Base-by-base conservation (phyloP, 2,329 filamentous ascomycete species). In the Pleomassaria siparia region DNA sequence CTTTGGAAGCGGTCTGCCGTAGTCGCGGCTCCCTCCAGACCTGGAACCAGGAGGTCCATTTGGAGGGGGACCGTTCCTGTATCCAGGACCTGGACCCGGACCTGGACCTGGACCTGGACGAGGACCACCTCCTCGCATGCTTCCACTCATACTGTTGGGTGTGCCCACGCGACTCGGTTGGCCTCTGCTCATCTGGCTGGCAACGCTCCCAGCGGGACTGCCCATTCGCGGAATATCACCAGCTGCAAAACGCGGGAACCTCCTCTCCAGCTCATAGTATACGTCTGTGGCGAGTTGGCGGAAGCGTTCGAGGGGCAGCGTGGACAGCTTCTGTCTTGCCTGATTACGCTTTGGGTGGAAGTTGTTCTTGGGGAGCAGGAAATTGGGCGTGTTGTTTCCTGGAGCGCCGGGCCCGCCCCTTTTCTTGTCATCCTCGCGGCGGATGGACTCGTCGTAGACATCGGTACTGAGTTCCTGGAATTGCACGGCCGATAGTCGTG, bases 341-440 rank as follows among this genome's bases (percentile, higher is more conserved):
- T 97, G 91, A 67, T 99, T 99, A 54, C 94, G 87, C 74, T 97
- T 99, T 2, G 91, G 91, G 71, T 99, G 94, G 72, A 97, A 97
- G 54, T 85, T 87, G 55, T 86, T 81, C 69, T 92, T 90, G n/a
- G 94, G 89, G 20, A 89, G 76, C 5, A 99, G 81, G 66, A 85
- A 95, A 11, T 69, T 80, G 69, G 60, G 75, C 55, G 63, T 71
- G 40, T 67, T 61, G 58, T 70, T 74, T 39, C 72, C 71, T 24
- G 74, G 74, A 39, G 80, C 80, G 43, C 79, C 63, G 18, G 67
- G 67, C n/a, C 74, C 74, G 24, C 74, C 70, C 42, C 71, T 66
- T 48, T 68, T 66, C 29, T 75, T 72, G 43, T 78, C 79, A 56
- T 88, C 82, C 71, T 97, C 91, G 55, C 94, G 84, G 50, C 94